Conservation (phyloP, 2,329 filamentous ascomycete genomes). For the Escovopsis weberi region DNA sequence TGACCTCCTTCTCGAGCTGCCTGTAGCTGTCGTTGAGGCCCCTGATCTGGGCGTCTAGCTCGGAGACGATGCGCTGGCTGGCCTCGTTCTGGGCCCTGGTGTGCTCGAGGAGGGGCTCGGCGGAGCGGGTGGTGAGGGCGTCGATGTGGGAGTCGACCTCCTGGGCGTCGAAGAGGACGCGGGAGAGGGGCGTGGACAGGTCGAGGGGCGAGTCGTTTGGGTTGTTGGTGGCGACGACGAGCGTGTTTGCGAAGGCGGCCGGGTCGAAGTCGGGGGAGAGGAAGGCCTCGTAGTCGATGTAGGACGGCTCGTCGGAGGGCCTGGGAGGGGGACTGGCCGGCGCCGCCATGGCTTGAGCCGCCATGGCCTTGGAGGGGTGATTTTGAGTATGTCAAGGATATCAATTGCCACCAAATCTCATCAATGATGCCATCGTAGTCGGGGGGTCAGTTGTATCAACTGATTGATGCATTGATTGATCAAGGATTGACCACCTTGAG, state of each 20-base stretch:
- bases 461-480: no score
- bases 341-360: conserved; percentile 1
- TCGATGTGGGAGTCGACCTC: conserved; percentile 96
- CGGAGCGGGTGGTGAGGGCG: conserved; percentile 68
- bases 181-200: conserved; percentile 82
- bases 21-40: conserved; percentile 74
- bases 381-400: no score
- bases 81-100: conserved; percentile 61
- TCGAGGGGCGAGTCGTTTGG: conserved; percentile 79
- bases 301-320: conserved; percentile 45
- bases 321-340: background rate
- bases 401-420: no score
- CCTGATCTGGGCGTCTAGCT: conserved; percentile 67
- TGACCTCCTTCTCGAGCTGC: conserved; percentile 73
- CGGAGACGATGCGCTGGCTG: conserved; percentile 55
- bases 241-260: conserved; percentile 69
- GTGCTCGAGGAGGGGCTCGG: conserved; percentile 65
- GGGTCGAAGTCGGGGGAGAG: conserved; percentile 71
- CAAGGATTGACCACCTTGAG: no score
- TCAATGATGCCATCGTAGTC: no score
- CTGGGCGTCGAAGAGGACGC: conserved; percentile 90
- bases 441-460: no score
- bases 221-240: conserved; percentile 86
- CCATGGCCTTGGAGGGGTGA: background rate
- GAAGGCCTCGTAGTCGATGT: conserved; percentile 93